phyloP scores from a whole-genome alignment of 495 filamentous ascomycete genomes.

The Trichodelitschia bisporula region DNA sequence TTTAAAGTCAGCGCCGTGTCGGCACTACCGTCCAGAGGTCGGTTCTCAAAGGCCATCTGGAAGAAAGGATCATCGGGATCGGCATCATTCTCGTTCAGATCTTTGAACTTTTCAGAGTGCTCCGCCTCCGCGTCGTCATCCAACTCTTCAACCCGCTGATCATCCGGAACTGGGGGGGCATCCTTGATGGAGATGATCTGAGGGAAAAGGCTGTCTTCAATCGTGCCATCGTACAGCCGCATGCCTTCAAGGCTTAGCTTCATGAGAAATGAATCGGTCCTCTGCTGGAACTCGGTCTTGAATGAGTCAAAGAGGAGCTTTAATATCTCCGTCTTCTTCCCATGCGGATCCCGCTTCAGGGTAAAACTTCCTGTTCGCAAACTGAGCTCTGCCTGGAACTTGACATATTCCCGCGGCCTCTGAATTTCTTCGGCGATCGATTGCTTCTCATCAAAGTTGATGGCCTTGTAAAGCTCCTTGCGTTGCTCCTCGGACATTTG shows the following conservation, averaged over 20 bases:
- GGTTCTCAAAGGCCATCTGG: conserved; percentile 74
- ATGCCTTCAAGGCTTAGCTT: conserved; percentile 79
- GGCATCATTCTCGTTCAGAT: conserved; percentile 15
- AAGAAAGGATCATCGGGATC: conserved; percentile 41
- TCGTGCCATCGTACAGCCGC: conserved; percentile 88
- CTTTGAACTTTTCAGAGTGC: conserved; percentile 16
- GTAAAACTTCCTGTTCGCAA: conserved; percentile 88
- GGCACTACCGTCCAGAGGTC: conserved; percentile 75
- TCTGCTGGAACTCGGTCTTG: conserved; percentile 61
- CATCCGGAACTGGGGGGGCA: conserved; percentile 27
- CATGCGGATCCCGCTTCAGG: conserved; percentile 66
- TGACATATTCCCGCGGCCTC: conserved; percentile 67
- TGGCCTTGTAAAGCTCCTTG: conserved; percentile 88
- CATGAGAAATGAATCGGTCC: conserved; percentile 69
- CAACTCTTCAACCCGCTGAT: conserved; percentile 34
- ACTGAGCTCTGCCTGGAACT: conserved; percentile 72
- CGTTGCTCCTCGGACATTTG: conserved; percentile 86
- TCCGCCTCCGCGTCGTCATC: conserved; percentile 15
- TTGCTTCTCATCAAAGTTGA: conserved; percentile 96
- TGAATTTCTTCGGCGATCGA: conserved; percentile 69
- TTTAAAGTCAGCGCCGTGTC: conserved; percentile 78
- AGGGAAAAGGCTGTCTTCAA: conserved; percentile 63
- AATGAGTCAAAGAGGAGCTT: conserved; percentile 86
- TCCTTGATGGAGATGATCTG: conserved; percentile 93
- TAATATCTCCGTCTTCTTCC: conserved; percentile 50